A percentile compares a stretch with the other conserved stretches of the same genome.
phyloP scores from a whole-genome alignment of 169 alveolate genomes.

The Eimeria tenella region DNA sequence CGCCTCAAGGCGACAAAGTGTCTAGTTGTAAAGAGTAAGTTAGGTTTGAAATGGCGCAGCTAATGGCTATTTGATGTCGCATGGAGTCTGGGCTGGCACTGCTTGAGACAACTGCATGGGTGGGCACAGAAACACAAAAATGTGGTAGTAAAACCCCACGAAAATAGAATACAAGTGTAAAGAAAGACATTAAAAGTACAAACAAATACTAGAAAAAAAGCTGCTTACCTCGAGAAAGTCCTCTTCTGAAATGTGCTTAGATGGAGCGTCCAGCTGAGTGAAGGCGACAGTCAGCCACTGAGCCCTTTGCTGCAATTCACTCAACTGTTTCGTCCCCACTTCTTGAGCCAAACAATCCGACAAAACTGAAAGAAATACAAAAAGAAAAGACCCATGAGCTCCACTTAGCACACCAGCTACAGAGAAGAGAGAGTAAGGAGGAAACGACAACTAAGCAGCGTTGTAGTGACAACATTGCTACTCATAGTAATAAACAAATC shows the following conservation, averaged over 20 bases:
- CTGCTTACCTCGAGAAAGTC: slow-evolving; percentile 7
- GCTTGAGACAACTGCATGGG: no score
- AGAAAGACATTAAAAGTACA: not conserved
- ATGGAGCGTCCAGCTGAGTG: slow-evolving; percentile 45
- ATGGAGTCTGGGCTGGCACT: no score
- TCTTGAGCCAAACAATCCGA: slow-evolving; percentile 12
- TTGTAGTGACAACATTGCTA: no score
- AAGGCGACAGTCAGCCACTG: slow-evolving; percentile 26
- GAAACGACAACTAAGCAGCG: no score
- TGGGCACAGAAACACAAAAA: no score
- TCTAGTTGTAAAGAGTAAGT: no score
- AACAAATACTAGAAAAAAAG: no score
- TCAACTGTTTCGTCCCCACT: not conserved
- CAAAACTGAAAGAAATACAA: not conserved
- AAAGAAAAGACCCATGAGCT: not conserved
- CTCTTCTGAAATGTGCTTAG: not conserved
- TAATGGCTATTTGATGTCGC: no score
- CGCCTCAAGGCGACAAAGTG: no score
- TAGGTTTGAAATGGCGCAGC: no score
- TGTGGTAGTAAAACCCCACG: no score
- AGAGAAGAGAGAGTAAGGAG: not conserved
- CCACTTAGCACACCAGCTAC: not conserved
- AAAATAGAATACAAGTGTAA: not conserved
- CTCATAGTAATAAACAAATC: no score
- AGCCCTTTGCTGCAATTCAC: not conserved